Evolutionary conservation across 2,329 filamentous ascomycete genomes (phyloP).

Genomic region (Simplicillium sp.): DNA sequence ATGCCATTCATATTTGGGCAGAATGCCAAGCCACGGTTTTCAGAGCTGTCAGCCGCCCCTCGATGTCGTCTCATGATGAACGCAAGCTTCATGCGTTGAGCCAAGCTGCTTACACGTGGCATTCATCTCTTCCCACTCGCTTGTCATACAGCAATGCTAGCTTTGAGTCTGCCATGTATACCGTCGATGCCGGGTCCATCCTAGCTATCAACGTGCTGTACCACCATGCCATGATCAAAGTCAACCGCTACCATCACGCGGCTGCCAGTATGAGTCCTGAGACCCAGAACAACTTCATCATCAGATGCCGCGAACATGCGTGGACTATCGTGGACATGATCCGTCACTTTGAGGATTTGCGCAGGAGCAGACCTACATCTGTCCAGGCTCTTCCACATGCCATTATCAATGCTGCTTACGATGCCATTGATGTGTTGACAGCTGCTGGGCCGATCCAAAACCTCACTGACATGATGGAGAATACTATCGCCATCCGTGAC

Average conservation of each 20-base stretch:
- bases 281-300: conserved; percentile 33
- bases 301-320: conserved; percentile 41
- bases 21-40: conserved; percentile 53
- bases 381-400: conserved; percentile 47
- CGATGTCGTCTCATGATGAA: conserved; percentile 16
- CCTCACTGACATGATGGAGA: conserved; percentile 44
- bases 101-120: conserved; percentile 49
- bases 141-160: conserved; percentile 47
- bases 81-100: conserved; percentile 35
- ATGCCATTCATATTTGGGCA: conserved; percentile 56
- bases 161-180: conserved; percentile 43
- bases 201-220: conserved; percentile 59
- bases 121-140: conserved; percentile 40
- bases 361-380: conserved; percentile 18
- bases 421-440: conserved; percentile 58
- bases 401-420: conserved; percentile 50
- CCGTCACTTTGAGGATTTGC: conserved; percentile 27
- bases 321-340: conserved; percentile 39
- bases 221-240: conserved; percentile 52
- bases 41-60: conserved; percentile 20
- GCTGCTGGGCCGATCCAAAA: conserved; percentile 41
- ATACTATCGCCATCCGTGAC: conserved; percentile 26
- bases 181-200: conserved; percentile 46
- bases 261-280: conserved; percentile 26
- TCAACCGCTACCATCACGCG: conserved; percentile 50